These are phyloP conservation scores for Dendrobium chrysotoxum DNA, from an alignment of 106 monocot species.

Conservation along the genomic window DNA sequence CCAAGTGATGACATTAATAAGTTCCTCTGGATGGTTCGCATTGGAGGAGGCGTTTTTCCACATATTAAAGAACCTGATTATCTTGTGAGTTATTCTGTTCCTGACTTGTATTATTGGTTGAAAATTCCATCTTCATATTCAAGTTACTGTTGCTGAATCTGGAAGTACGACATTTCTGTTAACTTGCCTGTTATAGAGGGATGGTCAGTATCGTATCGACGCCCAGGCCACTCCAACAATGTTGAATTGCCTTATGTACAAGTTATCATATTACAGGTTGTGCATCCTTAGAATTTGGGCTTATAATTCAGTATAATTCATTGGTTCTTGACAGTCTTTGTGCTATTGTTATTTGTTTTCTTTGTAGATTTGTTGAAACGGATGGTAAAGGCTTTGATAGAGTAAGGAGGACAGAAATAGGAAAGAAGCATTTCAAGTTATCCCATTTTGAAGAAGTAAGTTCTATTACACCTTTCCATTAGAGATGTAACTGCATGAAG, in stretches of 20 bases:
- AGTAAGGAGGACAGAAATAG: conserved; percentile 96
- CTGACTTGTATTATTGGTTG: not conserved
- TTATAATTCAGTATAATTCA: not conserved
- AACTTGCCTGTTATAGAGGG: conserved; percentile 45
- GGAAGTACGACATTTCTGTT: not conserved
- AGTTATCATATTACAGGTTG: conserved; percentile 96
- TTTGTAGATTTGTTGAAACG: conserved; percentile 79
- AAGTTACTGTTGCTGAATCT: not conserved
- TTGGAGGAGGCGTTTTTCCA: conserved; percentile 98
- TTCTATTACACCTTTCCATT: not conserved
- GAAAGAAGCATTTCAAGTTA: conserved; percentile 94
- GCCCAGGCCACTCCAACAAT: conserved; percentile 92
- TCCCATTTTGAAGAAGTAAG: conserved; percentile 96
- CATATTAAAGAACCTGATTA: conserved; percentile 99
- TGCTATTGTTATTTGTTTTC: not conserved
- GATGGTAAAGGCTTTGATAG: conserved; percentile 96
- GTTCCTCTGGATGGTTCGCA: conserved; percentile 99
- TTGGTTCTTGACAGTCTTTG: not conserved
- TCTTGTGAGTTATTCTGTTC: conserved; percentile 59
- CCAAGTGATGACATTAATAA: conserved; percentile 99
- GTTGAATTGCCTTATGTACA: conserved; percentile 99
- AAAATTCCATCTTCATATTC: not conserved
- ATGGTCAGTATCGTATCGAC: conserved; percentile 93
- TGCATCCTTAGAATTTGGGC: not conserved
- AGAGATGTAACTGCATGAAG: too few species aligned